Conservation (phyloP, 176 grass and related monocot species). For the Cymbopogon citratus region DNA sequence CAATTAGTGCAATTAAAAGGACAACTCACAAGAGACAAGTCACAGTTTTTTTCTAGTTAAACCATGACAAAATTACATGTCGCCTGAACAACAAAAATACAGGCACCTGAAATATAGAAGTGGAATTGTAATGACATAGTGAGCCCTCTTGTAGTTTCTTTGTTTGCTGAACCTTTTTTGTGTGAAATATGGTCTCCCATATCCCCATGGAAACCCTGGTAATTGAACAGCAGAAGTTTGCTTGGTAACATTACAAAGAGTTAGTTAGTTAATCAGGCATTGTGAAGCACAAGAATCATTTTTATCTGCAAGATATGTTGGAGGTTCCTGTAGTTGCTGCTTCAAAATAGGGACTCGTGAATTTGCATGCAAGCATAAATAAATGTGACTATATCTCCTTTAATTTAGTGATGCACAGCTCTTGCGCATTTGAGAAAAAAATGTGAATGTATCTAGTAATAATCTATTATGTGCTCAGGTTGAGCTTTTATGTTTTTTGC, state of each 20-base stretch:
- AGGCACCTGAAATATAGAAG: not conserved
- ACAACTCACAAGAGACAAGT: not conserved
- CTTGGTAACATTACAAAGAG: not conserved
- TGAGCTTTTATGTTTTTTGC: not conserved
- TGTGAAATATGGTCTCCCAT: constrained; percentile 8
- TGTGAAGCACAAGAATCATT: not conserved
- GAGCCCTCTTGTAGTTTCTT: not conserved
- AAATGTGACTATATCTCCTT: not conserved
- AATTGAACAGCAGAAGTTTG: not conserved
- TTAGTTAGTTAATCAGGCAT: not conserved
- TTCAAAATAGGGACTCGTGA: not conserved
- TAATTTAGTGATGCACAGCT: not conserved
- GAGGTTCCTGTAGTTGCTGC: not conserved
- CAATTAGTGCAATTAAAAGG: not conserved
- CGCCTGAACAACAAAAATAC: not conserved
- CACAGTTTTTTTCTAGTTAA: not conserved
- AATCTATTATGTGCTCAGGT: not conserved
- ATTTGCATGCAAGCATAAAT: not conserved
- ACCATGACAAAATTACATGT: not conserved
- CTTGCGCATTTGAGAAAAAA: not conserved
- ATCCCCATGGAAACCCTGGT: not conserved
- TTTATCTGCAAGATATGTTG: not conserved
- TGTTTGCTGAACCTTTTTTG: constrained; percentile 7
- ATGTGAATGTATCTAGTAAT: not conserved
- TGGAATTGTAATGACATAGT: not conserved